Base-by-base conservation (phyloP, 768 basidiomycete genomes). In the Russula compacta region DNA sequence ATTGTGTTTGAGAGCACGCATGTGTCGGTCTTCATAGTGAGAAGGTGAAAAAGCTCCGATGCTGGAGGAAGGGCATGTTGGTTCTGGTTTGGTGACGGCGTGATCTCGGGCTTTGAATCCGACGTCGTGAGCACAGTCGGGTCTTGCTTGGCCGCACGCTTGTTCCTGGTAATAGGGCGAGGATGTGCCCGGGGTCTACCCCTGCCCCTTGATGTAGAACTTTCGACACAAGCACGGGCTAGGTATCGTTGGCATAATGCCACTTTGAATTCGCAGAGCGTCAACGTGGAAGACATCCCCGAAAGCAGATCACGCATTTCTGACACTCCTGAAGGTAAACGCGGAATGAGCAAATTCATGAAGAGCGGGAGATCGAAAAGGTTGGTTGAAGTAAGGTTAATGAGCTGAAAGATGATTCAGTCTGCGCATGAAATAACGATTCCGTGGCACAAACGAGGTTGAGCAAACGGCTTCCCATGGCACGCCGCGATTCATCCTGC, bases 321-420 rank as follows among this genome's bases (percentile, higher is more conserved):
- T 29, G 56, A 32, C 2, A 68, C 49, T 14, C 67, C 57, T 6
- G 68, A 61, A 15, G 66, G 65, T n/a, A 73, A 51, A 33, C 70
- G 71, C 17, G 56, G 59, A 35, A 68, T 68, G 33, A 71, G 65
- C 19, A 69, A 66, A 56, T 72, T 71, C 57, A 71, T 64, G 60
- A 75, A 70, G 53, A 73, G 67, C 21, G 69, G 61, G 21, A 71
- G 67, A 60, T 74, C 73, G 58, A 74, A 60, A 39, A 68, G 63
- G 29, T 64, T 70, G 12, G 73, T 72, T 29, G 71, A 67, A 35
- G 73, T 68, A 17, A 75, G 68, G 60, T 73, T 71, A 66, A 75
- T 67, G 42, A 75, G 67, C 74, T 75, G 61, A 15, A 61, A 39
- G 53, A 52, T 35, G 46, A 17, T 35, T 57, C 50, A 49, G 60